phyloP scores from a whole-genome alignment of 768 basidiomycete genomes.

The Lentinus brumalis region DNA sequence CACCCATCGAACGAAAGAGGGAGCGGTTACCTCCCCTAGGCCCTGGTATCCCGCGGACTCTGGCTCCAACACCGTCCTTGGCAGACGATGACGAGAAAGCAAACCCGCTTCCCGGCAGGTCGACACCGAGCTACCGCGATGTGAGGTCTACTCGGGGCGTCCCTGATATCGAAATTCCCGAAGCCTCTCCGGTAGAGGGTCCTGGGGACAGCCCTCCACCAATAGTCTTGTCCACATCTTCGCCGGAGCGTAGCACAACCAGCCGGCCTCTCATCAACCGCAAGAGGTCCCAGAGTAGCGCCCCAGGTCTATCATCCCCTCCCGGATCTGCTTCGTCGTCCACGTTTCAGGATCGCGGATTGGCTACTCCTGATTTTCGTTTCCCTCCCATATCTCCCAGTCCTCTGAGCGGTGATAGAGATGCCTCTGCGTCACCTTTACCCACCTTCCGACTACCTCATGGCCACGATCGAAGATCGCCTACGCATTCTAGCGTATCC shows the following conservation, averaged over 20 bases:
- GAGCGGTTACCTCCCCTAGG: constrained; percentile 28
- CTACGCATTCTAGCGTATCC: constrained; percentile 35
- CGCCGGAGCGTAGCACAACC: constrained; percentile 28
- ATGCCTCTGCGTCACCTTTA: constrained; percentile 13
- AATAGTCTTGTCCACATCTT: constrained; percentile 28
- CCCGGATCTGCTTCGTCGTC: constrained; percentile 38
- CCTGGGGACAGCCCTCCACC: constrained; percentile 26
- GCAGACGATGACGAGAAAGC: neutral
- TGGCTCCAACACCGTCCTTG: constrained; percentile 2
- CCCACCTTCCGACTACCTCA: constrained; percentile 17
- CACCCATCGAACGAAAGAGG: constrained; percentile 11
- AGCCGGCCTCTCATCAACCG: constrained; percentile 37
- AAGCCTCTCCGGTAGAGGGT: constrained; percentile 15
- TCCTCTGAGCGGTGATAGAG: neutral
- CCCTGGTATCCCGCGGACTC: constrained; percentile 26
- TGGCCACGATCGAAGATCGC: constrained; percentile 31
- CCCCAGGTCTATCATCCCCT: constrained; percentile 31
- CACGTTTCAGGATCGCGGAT: constrained; percentile 15
- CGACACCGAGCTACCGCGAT: constrained; percentile 30
- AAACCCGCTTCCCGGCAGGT: neutral
- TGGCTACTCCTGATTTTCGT: constrained; percentile 36
- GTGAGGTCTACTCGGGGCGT: constrained; percentile 35
- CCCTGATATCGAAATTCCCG: constrained; percentile 44
- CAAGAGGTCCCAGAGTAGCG: constrained; percentile 46
- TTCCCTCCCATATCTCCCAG: constrained; percentile 34